Evolutionary conservation across 805 yeast genomes (phyloP).

Genomic region (Ogataea glucozyma): DNA sequence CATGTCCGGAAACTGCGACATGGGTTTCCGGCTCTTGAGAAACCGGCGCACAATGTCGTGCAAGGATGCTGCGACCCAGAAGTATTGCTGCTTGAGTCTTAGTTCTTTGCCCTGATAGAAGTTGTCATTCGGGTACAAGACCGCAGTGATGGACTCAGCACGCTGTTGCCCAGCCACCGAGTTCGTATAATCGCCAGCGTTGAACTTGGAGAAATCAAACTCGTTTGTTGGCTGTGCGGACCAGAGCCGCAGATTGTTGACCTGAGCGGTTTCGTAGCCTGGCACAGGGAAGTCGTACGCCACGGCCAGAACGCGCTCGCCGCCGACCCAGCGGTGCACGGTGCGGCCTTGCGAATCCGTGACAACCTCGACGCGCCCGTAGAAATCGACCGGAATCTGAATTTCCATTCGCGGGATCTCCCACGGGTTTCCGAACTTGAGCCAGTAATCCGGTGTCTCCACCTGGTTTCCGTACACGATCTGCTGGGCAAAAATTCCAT

Average conservation of each 20-base stretch:
- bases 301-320: constrained; percentile 84
- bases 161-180: constrained; percentile 83
- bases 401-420: constrained; percentile 85
- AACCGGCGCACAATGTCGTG: constrained; percentile 89
- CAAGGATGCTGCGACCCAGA: constrained; percentile 94
- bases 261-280: constrained; percentile 78
- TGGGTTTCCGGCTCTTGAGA: constrained; percentile 72
- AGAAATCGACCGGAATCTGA: constrained; percentile 86
- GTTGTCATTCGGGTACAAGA: constrained; percentile 90
- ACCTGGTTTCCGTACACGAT: constrained; percentile 92
- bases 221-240: constrained; percentile 85
- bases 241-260: constrained; percentile 90
- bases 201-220: constrained; percentile 88
- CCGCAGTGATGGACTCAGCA: constrained; percentile 92
- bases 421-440: constrained; percentile 89
- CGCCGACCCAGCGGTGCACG: constrained; percentile 77
- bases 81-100: constrained; percentile 91
- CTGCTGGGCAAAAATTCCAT: constrained; percentile 89
- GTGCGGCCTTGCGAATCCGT: constrained; percentile 52
- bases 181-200: constrained; percentile 84
- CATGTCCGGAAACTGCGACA: constrained; percentile 82
- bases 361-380: constrained; percentile 71
- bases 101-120: constrained; percentile 89
- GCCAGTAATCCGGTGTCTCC: constrained; percentile 94
- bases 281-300: constrained; percentile 94